A percentile compares a stretch with the other conserved stretches of the same genome.
Evolutionary conservation across 768 basidiomycete genomes (phyloP).

Genomic region (Kwoniella dejecticola): DNA sequence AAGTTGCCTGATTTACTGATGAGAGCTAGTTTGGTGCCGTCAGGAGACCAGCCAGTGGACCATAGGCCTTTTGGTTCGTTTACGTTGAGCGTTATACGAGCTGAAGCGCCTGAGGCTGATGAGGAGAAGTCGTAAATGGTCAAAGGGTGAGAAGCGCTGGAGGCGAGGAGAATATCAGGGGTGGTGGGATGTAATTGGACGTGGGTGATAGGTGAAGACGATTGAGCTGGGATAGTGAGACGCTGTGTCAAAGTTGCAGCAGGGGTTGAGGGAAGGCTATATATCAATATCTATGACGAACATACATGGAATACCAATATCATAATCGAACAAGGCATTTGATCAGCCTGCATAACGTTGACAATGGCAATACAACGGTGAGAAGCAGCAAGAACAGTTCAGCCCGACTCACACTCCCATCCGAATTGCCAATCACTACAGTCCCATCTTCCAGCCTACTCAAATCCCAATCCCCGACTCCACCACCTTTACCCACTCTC

Average conservation of each 20-base stretch:
- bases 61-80: constrained; percentile 43
- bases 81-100: constrained; percentile 19
- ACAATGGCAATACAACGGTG: too few species aligned
- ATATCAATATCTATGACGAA: constrained; percentile 20
- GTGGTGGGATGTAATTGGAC: constrained; percentile 40
- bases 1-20: constrained; percentile 31
- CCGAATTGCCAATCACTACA: constrained; percentile 37
- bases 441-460: constrained; percentile 32
- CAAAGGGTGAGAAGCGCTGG: constrained; percentile 19
- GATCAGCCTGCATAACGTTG: too few species aligned
- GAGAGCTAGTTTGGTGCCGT: constrained; percentile 33
- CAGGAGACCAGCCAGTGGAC: constrained; percentile 33
- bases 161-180: constrained; percentile 34
- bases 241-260: background rate
- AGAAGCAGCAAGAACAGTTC: too few species aligned
- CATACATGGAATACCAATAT: background rate
- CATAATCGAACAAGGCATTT: too few species aligned
- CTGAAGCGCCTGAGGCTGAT: constrained; percentile 8
- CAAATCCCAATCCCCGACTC: constrained; percentile 48
- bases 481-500: constrained; percentile 38
- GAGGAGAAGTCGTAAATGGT: constrained; percentile 34
- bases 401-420: constrained; percentile 46
- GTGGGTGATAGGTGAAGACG: constrained; percentile 28
- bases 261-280: background rate
- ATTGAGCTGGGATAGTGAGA: constrained; percentile 20